Evolutionary conservation across 768 basidiomycete genomes (phyloP).

Genomic region (Naematelia encephala): DNA sequence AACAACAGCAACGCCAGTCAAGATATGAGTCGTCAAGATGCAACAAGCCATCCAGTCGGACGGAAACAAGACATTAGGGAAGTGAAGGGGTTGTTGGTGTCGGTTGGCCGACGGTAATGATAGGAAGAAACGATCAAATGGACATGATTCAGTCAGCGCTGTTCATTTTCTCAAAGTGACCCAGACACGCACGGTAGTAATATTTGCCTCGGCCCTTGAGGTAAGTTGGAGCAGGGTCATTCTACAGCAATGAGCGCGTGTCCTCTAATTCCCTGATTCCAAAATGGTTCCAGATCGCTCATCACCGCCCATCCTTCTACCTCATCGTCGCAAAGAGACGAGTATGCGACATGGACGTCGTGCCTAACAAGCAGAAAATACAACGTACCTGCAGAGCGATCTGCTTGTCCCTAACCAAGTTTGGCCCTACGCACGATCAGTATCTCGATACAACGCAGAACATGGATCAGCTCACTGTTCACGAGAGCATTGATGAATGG

Average conservation of each 20-base stretch:
- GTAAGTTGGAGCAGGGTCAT: background rate
- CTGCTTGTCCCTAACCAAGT: slow-evolving; percentile 36
- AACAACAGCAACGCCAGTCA: too few relatives aligned
- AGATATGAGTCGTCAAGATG: background rate
- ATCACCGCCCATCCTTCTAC: background rate
- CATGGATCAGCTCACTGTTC: slow-evolving; percentile 23
- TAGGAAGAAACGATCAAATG: background rate
- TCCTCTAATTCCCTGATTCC: too few relatives aligned
- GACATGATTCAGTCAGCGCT: background rate
- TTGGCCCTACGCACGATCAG: slow-evolving; percentile 24
- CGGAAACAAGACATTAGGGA: too few relatives aligned
- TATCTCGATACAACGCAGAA: background rate
- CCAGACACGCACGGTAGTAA: background rate
- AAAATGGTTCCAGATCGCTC: background rate
- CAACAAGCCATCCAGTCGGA: too few relatives aligned
- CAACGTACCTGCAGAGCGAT: slow-evolving; percentile 30
- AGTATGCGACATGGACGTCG: background rate
- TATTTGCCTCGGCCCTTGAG: background rate
- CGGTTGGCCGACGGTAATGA: too few relatives aligned
- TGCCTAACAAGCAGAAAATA: background rate
- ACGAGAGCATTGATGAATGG: slow-evolving; percentile 28
- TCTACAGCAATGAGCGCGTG: background rate
- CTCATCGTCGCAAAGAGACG: too few relatives aligned
- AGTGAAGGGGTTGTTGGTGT: too few relatives aligned
- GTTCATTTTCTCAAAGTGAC: too few relatives aligned